Base-by-base conservation (phyloP, 2,329 filamentous ascomycete genomes). In the Venturiaceae sp. region DNA sequence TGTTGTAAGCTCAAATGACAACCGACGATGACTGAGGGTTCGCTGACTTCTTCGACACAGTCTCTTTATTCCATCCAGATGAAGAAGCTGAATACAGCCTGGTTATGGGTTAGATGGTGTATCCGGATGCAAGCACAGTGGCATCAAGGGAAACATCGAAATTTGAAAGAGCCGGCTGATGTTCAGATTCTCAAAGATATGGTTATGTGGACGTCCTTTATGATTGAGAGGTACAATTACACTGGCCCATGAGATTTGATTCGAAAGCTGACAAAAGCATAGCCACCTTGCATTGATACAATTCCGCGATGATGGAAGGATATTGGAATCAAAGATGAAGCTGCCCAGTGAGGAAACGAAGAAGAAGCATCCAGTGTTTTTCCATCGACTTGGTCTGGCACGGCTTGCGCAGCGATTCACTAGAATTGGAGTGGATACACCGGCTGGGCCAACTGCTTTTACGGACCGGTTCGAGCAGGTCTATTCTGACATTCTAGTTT, bases 161-260 rank as follows among this genome's bases (percentile, higher is more conserved):
- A 1, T 36, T 6, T 54, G 16, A 36, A 36, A 23, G 52, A 54
- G 32, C 32, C 52, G 32, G 19, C 8, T 3, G 52, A 54, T n/a
- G 52, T 50, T n/a, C 23, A 14, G 11, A 30, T 30, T 8, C 32
- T 54, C 16, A 54, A 54, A 30, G 52, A 54, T 11, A 36, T 36
- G 32, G 52, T 54, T n/a, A 36, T 37, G 32, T 54, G 52, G 52
- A 54, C 52, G 8, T 39, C 36, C 4, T 54, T 54, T n/a, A 54
- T 54, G 32, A 39, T 54, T 28, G 52, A 54, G 36, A 36, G 32
- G 52, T 54, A 54, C 11, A 26, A n/a, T 23, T 39, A 13, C 36
- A 13, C 16, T n/a, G 44, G 21, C 26, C 4, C 3, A n/a, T 9
- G 14, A 30, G 7, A 8, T 16, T 30, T 8, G 8, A 30, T 11